phyloP scores from a whole-genome alignment of 345 rosid species.

The Gossypium turneri region DNA sequence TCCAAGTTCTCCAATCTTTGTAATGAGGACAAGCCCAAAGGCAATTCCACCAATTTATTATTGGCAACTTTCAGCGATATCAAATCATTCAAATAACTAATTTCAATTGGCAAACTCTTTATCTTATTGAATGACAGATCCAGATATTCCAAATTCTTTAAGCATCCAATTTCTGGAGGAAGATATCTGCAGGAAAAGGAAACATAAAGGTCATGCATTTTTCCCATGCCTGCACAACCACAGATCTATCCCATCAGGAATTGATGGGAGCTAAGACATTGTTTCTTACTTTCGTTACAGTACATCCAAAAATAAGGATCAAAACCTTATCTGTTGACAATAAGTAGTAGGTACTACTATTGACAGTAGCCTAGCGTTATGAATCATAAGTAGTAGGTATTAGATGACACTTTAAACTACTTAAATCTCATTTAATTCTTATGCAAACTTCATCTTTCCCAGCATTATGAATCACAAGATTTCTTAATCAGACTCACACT shows the following conservation, averaged over 20 bases:
- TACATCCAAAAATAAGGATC: not conserved
- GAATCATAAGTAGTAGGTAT: not conserved
- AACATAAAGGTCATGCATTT: constrained; percentile 16
- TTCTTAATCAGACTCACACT: not conserved
- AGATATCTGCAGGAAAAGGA: constrained; percentile 58
- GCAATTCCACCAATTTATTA: constrained; percentile 74
- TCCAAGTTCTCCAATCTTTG: constrained; percentile 76
- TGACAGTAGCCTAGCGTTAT: not conserved
- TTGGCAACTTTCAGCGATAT: constrained; percentile 71
- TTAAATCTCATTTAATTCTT: not conserved
- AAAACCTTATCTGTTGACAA: not conserved
- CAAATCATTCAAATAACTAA: constrained; percentile 59
- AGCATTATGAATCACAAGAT: not conserved
- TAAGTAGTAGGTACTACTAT: not conserved
- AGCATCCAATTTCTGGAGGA: constrained; percentile 94
- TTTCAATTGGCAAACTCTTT: constrained; percentile 75
- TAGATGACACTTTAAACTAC: not conserved
- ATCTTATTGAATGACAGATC: constrained; percentile 94
- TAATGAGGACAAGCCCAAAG: constrained; percentile 53
- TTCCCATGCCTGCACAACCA: not conserved
- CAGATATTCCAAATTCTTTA: constrained; percentile 64
- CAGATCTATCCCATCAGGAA: not conserved
- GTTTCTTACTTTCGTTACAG: not conserved
- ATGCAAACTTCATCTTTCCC: not conserved
- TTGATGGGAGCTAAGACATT: not conserved